phyloP scores from a whole-genome alignment of 352 stramenopile species.

The Blastocystis sp. region DNA sequence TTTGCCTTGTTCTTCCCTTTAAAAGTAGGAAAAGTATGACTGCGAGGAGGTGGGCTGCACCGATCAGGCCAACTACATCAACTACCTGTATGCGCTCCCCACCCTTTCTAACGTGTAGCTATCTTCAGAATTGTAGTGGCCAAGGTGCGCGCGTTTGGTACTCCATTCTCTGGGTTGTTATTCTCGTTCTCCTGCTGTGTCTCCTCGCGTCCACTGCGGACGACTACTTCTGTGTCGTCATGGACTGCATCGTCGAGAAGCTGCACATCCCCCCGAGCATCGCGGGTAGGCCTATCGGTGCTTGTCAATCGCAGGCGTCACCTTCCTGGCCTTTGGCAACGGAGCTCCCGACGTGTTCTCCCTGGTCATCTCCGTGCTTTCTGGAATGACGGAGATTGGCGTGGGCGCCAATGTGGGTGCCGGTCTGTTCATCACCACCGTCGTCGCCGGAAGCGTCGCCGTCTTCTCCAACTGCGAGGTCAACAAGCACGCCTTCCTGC shows the following conservation, averaged over 20 bases:
- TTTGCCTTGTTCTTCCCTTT: background rate
- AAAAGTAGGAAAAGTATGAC: conserved; percentile 44
- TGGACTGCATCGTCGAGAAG: conserved; percentile 90
- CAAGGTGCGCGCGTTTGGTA: background rate
- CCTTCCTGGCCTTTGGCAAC: conserved; percentile 94
- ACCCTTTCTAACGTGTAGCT: background rate
- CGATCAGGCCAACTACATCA: conserved; percentile 66
- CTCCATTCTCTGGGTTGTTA: conserved; percentile 67
- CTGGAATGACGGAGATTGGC: conserved; percentile 58
- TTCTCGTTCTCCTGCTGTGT: conserved; percentile 63
- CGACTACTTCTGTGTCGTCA: conserved; percentile 91
- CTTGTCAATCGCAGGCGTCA: conserved; percentile 77
- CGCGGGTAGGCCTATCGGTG: background rate
- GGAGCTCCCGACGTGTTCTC: conserved; percentile 92
- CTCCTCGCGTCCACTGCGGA: conserved; percentile 90
- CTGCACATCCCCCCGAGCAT: conserved; percentile 72
- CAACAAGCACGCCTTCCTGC: conserved; percentile 67
- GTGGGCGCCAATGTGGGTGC: conserved; percentile 76
- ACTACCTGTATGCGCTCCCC: conserved; percentile 30
- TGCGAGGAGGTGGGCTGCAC: conserved; percentile 60
- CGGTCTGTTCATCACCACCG: conserved; percentile 89
- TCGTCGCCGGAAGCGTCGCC: conserved; percentile 84
- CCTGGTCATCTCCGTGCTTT: conserved; percentile 80
- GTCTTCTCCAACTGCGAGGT: conserved; percentile 74
- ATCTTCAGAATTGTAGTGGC: conserved; percentile 63